Percentiles rank a stretch among this genome's conserved stretches.
phyloP scores from a whole-genome alignment of 805 yeast genomes.

The Pichia gijzeniarum region DNA sequence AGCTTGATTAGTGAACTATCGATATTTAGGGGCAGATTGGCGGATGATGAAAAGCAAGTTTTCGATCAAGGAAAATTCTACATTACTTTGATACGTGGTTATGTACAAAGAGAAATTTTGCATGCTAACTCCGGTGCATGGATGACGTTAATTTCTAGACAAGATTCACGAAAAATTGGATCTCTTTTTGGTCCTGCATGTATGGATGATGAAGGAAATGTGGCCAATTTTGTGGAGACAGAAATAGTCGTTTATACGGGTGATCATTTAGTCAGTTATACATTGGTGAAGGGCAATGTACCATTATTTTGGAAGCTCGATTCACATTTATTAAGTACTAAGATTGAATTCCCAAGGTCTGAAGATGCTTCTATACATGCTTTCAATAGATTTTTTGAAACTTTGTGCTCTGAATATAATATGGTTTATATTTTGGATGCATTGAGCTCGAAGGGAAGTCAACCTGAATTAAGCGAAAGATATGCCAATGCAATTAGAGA shows the following conservation, averaged over 20 bases:
- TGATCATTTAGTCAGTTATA: constrained; percentile 35
- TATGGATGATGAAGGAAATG: constrained; percentile 52
- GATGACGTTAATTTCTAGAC: constrained; percentile 46
- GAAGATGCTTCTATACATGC: constrained; percentile 50
- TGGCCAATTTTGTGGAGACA: constrained; percentile 53
- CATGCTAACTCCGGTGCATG: constrained; percentile 22
- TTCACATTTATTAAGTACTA: constrained; percentile 38
- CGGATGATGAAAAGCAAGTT: constrained; percentile 32
- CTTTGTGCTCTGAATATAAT: constrained; percentile 40
- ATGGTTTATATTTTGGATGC: constrained; percentile 46
- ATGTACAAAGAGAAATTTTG: constrained; percentile 32
- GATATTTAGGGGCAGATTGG: constrained; percentile 39
- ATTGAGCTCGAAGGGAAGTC: constrained; percentile 35
- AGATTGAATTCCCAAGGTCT: constrained; percentile 42
- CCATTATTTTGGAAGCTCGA: constrained; percentile 52
- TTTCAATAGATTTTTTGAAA: constrained; percentile 43
- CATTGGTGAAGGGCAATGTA: constrained; percentile 45
- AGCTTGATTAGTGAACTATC: constrained; percentile 41
- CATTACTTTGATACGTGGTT: constrained; percentile 45
- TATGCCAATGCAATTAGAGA: constrained; percentile 28
- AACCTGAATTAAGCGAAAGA: constrained; percentile 39
- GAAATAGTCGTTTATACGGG: constrained; percentile 38
- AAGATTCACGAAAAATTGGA: constrained; percentile 41
- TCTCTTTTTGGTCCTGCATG: constrained; percentile 52
- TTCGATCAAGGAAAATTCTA: constrained; percentile 45